Base-by-base conservation (phyloP, 257 asterid genomes). In the Oldenlandia corymbosa region DNA sequence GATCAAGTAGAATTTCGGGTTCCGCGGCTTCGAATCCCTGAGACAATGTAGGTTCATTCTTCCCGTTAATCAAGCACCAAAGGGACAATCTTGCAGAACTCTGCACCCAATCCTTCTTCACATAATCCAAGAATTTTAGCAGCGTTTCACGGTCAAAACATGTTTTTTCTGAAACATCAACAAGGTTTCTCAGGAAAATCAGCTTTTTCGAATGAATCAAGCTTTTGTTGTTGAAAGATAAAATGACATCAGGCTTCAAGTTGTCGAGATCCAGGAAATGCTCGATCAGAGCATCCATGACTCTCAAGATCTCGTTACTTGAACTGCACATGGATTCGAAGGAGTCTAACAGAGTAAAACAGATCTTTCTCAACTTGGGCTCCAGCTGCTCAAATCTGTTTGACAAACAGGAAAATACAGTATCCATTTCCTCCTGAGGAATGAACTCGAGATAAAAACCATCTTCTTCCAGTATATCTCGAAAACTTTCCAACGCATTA, bases 1-100 rank as follows among this genome's bases (percentile, higher is more conserved):
- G 21, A 54, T 54, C 60, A 39, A 54, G 41, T 54, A 54, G 39
- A 54, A 54, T 28, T n/a, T 54, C 60, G 30, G 60, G 17, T 27
- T 27, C 23, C 41, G 30, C 16, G 17, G 60, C 17, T 54, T 34
- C 60, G n/a, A 28, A 54, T 16, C 39, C 17, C 17, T 28, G 39
- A 1, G 60, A 39, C 59, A 14, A 7, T 7, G n/a, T n/a, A n/a
- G n/a, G 11, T 41, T 61, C 48, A 42, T 69, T 63, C 26, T 30
- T 20, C 18, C 16, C 42, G 7, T 46, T 46, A n/a, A 71, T 5
- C 42, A 49, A 45, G 13, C 30, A 31, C 48, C 36, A 13, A 53
- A 42, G 21, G 10, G 63, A 48, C 11, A 62, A n/a, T 1, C 50
- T 26, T 31, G 63, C 18, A 10, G 59, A 32, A 1, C 12, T 46